These are phyloP conservation scores for Chytridium lagenaria DNA, from an alignment of 371 early-diverging fungal species.

Conservation along the genomic window DNA sequence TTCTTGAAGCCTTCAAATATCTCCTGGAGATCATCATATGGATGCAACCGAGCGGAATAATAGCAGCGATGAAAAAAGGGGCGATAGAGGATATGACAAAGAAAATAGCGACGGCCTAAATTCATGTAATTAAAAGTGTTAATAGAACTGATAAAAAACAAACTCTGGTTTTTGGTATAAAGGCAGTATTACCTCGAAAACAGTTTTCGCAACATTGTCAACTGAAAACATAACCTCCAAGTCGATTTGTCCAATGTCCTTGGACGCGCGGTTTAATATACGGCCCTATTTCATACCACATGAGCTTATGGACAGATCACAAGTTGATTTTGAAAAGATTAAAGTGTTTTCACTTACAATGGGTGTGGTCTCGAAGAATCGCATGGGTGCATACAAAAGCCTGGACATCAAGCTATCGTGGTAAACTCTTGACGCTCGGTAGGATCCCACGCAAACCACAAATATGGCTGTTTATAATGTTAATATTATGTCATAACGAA, in stretches of 20 bases:
- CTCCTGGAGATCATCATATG: conserved; percentile 34
- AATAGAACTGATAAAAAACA: neutral
- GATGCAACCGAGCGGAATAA: conserved; percentile 28
- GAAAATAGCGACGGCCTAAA: conserved; percentile 10
- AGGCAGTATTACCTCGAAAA: conserved; percentile 31
- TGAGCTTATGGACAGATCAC: no score
- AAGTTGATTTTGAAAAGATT: no score
- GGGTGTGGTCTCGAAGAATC: conserved; percentile 82
- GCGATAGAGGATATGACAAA: conserved; percentile 48
- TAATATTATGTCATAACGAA: no score
- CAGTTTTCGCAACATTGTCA: conserved; percentile 16
- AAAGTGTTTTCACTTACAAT: no score
- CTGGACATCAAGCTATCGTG: conserved; percentile 40
- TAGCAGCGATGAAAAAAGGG: conserved; percentile 52
- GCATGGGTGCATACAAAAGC: conserved; percentile 56
- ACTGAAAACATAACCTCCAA: neutral
- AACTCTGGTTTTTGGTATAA: no score
- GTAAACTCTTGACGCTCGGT: conserved; percentile 39
- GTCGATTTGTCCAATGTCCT: conserved; percentile 43
- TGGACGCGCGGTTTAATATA: conserved; percentile 81
- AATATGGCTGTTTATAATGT: neutral
- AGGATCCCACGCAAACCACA: conserved; percentile 18
- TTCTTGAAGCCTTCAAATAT: conserved; percentile 72
- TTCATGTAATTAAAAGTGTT: no score
- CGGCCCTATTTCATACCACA: no score